A percentile compares a stretch with the other conserved stretches of the same genome.
phyloP scores from a whole-genome alignment of 495 filamentous ascomycete genomes.

The Penicillium coprophilum region DNA sequence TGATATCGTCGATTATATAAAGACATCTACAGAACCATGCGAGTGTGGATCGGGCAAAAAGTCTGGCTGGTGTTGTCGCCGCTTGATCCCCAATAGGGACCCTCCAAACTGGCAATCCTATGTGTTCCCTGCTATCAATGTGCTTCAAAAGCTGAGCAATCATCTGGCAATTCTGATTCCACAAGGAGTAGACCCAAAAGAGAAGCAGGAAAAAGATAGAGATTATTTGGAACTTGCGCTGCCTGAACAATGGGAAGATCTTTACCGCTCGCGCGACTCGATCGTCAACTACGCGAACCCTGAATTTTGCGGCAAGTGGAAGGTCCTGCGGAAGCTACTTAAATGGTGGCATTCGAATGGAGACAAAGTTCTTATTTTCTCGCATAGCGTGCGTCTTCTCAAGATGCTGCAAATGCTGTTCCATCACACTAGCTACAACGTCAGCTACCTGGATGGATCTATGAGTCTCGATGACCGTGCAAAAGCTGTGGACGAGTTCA shows the following conservation, averaged over 20 bases:
- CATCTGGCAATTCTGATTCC: slow-evolving; percentile 90
- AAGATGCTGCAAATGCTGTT: slow-evolving; percentile 87
- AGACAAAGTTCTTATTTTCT: slow-evolving; percentile 94
- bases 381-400: slow-evolving; percentile 80
- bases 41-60: slow-evolving; percentile 68
- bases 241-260: slow-evolving; percentile 71
- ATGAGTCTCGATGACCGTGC: slow-evolving; percentile 84
- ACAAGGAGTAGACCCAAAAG: slow-evolving; percentile 58
- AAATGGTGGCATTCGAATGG: slow-evolving; percentile 86
- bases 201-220: slow-evolving; percentile 81
- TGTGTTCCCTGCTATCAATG: slow-evolving; percentile 83
- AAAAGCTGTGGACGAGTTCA: slow-evolving; percentile 84
- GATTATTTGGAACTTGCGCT: slow-evolving; percentile 72
- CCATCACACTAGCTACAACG: slow-evolving; percentile 84
- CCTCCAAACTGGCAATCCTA: slow-evolving; percentile 65
- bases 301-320: slow-evolving; percentile 97
- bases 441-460: slow-evolving; percentile 85
- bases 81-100: slow-evolving; percentile 52
- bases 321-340: slow-evolving; percentile 81
- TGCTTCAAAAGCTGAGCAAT: slow-evolving; percentile 84
- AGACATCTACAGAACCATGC: slow-evolving; percentile 63
- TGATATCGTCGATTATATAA: slow-evolving; percentile 68
- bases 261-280: slow-evolving; percentile 73
- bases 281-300: slow-evolving; percentile 83
- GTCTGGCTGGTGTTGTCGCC: slow-evolving; percentile 79